phyloP scores from a whole-genome alignment of 192 early-diverging fungal species.

The Gigaspora rosea region DNA sequence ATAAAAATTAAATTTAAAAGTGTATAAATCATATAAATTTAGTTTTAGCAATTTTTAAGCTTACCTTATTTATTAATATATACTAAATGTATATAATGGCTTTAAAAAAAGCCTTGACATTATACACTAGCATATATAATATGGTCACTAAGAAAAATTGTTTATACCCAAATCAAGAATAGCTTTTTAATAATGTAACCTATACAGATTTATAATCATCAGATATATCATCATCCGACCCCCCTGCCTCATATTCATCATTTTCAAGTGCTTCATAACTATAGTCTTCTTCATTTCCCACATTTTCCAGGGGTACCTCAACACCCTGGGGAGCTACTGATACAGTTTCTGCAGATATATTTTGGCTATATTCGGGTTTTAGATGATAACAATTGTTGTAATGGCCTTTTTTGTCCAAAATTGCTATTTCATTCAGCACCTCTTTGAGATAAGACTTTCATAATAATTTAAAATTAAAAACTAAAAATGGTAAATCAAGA shows the following conservation, averaged over 20 bases:
- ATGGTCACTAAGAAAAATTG: too few relatives aligned
- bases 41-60: too few relatives aligned
- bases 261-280: conserved; percentile 34
- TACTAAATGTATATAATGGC: too few relatives aligned
- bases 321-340: conserved; percentile 1
- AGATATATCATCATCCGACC: conserved; percentile 35
- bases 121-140: too few relatives aligned
- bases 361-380: conserved; percentile 78
- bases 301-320: conserved; percentile 27
- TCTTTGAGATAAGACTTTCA: conserved; percentile 76
- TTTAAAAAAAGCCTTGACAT: too few relatives aligned
- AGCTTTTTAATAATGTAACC: too few relatives aligned
- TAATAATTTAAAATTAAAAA: neutral
- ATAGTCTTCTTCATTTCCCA: conserved; percentile 31
- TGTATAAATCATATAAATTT: too few relatives aligned
- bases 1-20: too few relatives aligned
- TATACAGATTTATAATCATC: neutral
- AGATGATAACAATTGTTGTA: conserved; percentile 81
- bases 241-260: conserved; percentile 48
- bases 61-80: too few relatives aligned
- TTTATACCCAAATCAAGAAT: too few relatives aligned
- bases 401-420: conserved; percentile 80
- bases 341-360: conserved; percentile 39
- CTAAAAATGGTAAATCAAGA: neutral
- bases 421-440: conserved; percentile 75